Base-by-base conservation (phyloP, 805 yeast genomes). In the Candida manassasensis region DNA sequence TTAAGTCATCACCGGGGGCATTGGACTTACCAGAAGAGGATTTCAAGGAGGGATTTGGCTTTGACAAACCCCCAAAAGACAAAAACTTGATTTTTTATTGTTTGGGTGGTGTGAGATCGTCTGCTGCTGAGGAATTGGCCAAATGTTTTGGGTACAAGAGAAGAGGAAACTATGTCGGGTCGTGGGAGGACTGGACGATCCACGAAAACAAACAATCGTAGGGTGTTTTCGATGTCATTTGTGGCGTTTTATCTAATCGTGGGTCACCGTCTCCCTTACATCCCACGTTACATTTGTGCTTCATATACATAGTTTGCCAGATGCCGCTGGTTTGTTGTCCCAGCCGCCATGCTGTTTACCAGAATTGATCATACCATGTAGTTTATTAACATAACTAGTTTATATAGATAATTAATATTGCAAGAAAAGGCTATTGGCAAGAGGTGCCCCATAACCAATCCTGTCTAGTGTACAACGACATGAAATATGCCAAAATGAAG, bases 1-100 rank as follows among this genome's bases (percentile, higher is more conserved):
- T 79, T 63, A 87, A 87, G 53, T 77, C 93, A 4, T 76, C 89
- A 9, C 97, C 97, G 0, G 95, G 96, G 14, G 97, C 97, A 0
- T 69, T 90, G 41, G 87, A 85, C 32, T 73, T 90, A 33, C 61
- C 80, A 1, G 71, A 73, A 4, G 95, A 84, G 36, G 95, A 85
- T 45, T 90, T 93, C 52, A 73, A 77, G 49, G 84, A 83, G 24
- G 69, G 76, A 31, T 87, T 89, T 63, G 90, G 94, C 10, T 80
- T 88, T 51, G 70, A 69, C 10, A 90, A 90, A 65, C 98, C 98
- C 3, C 48, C 63, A 5, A 59, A 66, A 32, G 79, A 78, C 34
- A 76, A 83, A 53, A 84, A 85, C 46, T 68, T 90, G 53, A 75
- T 90, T 27, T 89, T 90, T 62, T 89, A 89, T 64, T 90, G 98